Conservation (phyloP, 2,329 filamentous ascomycete species). For the Penicillium sp. region DNA sequence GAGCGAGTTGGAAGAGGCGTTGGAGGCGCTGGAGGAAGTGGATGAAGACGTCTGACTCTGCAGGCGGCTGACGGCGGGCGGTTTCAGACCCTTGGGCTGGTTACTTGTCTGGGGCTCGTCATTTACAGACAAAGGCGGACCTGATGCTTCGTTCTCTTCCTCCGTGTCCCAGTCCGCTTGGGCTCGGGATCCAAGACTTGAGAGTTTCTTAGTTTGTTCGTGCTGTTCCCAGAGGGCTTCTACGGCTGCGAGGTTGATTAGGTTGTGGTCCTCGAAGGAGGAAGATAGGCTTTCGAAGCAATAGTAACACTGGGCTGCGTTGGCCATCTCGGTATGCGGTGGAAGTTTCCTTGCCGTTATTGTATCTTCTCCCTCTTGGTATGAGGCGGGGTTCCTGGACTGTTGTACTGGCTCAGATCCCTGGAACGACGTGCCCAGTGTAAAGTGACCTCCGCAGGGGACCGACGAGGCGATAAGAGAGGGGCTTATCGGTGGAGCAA, state of each 20-base stretch:
- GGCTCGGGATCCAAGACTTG: conserved; percentile 28
- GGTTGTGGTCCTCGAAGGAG: conserved; percentile 67
- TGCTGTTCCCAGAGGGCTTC: conserved; percentile 67
- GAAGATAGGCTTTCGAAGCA: conserved; percentile 88
- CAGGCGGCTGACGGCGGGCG: conserved; percentile 36
- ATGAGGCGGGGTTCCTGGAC: neutral
- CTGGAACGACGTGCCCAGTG: neutral
- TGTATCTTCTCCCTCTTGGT: neutral
- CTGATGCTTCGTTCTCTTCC: conserved; percentile 28
- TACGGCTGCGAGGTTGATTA: conserved; percentile 67
- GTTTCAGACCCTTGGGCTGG: conserved; percentile 27
- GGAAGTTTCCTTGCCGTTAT: neutral
- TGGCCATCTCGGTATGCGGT: conserved; percentile 65
- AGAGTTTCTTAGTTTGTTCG: conserved; percentile 42
- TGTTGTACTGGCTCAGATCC: conserved; percentile 5
- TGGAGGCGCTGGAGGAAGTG: conserved; percentile 48
- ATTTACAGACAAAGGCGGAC: conserved; percentile 15
- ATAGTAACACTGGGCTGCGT: conserved; percentile 80
- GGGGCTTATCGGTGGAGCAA: neutral
- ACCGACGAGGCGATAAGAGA: conserved; percentile 4
- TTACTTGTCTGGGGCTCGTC: conserved; percentile 25
- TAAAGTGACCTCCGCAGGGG: conserved; percentile 7
- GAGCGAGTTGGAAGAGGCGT: conserved; percentile 48
- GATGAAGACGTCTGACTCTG: conserved; percentile 39
- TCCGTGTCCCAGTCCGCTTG: conserved; percentile 28